phyloP scores from a whole-genome alignment of 352 stramenopile species.

The Albugo candida region DNA sequence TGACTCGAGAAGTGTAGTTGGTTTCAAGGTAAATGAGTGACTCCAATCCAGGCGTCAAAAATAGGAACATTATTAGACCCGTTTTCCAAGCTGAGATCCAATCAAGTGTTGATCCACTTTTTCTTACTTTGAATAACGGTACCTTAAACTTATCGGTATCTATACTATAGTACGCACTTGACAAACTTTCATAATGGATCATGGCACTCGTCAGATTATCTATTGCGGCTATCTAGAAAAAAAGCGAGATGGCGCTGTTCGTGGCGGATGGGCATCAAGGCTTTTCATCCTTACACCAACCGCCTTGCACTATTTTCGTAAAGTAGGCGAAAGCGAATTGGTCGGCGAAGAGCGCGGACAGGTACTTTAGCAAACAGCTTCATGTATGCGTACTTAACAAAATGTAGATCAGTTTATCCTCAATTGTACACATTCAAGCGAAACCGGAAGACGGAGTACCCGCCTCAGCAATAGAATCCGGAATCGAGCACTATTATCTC shows the following conservation, averaged over 20 bases:
- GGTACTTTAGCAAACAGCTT: constrained; percentile 10
- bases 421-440: constrained; percentile 45
- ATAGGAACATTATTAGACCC: too few species aligned
- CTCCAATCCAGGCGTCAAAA: too few species aligned
- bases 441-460: constrained; percentile 57
- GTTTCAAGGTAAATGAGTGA: too few species aligned
- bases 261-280: constrained; percentile 48
- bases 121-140: too few species aligned
- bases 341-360: constrained; percentile 58
- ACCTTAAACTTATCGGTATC: too few species aligned
- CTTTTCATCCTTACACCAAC: constrained; percentile 65
- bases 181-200: too few species aligned
- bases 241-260: constrained; percentile 48
- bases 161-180: too few species aligned
- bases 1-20: too few species aligned
- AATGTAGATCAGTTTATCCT: constrained; percentile 28
- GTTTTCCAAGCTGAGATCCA: too few species aligned
- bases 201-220: constrained; percentile 22
- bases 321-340: constrained; percentile 44
- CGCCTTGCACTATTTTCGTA: constrained; percentile 65
- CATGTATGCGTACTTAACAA: background rate
- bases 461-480: constrained; percentile 22
- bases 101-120: too few species aligned
- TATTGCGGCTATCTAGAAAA: constrained; percentile 65
- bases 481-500: constrained; percentile 59